Evolutionary conservation across 2,329 filamentous ascomycete species (phyloP).

Genomic region (Lachnellula occidentalis): DNA sequence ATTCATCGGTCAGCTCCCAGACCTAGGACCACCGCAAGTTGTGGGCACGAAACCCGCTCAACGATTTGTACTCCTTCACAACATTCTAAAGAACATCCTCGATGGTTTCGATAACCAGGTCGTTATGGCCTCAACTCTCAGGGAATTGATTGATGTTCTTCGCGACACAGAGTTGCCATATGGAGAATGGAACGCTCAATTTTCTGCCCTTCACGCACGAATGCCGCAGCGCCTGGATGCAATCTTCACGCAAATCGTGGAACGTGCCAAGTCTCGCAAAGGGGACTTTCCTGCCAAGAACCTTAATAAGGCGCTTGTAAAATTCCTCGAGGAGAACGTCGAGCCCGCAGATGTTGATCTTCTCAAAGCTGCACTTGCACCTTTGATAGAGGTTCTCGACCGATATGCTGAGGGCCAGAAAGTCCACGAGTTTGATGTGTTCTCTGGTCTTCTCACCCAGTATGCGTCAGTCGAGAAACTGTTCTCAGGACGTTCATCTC

Average conservation of each 20-base stretch:
- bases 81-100: constrained; percentile 80
- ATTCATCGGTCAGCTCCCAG: constrained; percentile 85
- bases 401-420: constrained; percentile 85
- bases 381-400: constrained; percentile 71
- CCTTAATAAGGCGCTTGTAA: constrained; percentile 74
- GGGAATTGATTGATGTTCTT: constrained; percentile 84
- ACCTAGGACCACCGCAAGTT: constrained; percentile 79
- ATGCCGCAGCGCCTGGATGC: constrained; percentile 93
- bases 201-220: constrained; percentile 91
- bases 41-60: constrained; percentile 90
- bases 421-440: constrained; percentile 79
- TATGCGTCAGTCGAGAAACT: constrained; percentile 81
- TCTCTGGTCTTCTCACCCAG: constrained; percentile 70
- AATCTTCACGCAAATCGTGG: constrained; percentile 77
- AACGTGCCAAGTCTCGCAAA: constrained; percentile 71
- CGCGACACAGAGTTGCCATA: constrained; percentile 87
- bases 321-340: constrained; percentile 86
- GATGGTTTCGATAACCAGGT: constrained; percentile 95
- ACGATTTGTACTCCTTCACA: constrained; percentile 71
- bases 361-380: constrained; percentile 66
- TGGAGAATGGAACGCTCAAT: constrained; percentile 93
- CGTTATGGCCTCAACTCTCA: constrained; percentile 83
- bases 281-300: constrained; percentile 90
- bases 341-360: constrained; percentile 65
- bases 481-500: constrained; percentile 77